Evolutionary conservation across 106 monocot species (phyloP).

Genomic region (Allium sativum): DNA sequence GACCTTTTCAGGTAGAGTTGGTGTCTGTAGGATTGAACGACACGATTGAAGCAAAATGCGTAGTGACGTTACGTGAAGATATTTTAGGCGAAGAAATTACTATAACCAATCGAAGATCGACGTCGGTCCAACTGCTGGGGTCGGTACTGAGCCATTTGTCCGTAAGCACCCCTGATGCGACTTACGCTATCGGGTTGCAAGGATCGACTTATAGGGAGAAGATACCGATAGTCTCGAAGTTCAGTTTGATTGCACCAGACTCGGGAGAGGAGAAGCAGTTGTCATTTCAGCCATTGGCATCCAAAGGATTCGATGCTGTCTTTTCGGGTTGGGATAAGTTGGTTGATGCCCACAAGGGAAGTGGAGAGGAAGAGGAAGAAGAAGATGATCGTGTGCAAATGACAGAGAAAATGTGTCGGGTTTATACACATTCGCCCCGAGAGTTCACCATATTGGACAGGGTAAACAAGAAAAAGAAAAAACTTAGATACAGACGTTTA

Average conservation of each 20-base stretch:
- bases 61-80: slow-evolving; percentile 43
- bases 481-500: too few relatives aligned
- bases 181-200: slow-evolving; percentile 60
- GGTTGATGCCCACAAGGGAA: slow-evolving; percentile 9
- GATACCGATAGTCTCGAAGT: slow-evolving; percentile 27
- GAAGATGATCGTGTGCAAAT: slow-evolving; percentile 40
- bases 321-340: slow-evolving; percentile 10
- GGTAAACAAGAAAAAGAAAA: too few relatives aligned
- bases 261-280: neutral
- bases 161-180: slow-evolving; percentile 83
- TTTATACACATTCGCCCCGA: slow-evolving; percentile 58
- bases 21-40: slow-evolving; percentile 28
- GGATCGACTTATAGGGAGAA: slow-evolving; percentile 45
- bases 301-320: slow-evolving; percentile 25
- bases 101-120: slow-evolving; percentile 31
- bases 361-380: slow-evolving; percentile 25
- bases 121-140: slow-evolving; percentile 35
- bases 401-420: slow-evolving; percentile 47
- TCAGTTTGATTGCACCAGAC: slow-evolving; percentile 53
- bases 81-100: slow-evolving; percentile 41
- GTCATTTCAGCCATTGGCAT: slow-evolving; percentile 13
- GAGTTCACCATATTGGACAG: slow-evolving; percentile 72
- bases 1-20: slow-evolving; percentile 45
- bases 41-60: slow-evolving; percentile 30
- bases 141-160: slow-evolving; percentile 58